These are phyloP conservation scores for Sporobolomyces roseus DNA, from an alignment of 768 basidiomycete species.

Conservation along the genomic window DNA sequence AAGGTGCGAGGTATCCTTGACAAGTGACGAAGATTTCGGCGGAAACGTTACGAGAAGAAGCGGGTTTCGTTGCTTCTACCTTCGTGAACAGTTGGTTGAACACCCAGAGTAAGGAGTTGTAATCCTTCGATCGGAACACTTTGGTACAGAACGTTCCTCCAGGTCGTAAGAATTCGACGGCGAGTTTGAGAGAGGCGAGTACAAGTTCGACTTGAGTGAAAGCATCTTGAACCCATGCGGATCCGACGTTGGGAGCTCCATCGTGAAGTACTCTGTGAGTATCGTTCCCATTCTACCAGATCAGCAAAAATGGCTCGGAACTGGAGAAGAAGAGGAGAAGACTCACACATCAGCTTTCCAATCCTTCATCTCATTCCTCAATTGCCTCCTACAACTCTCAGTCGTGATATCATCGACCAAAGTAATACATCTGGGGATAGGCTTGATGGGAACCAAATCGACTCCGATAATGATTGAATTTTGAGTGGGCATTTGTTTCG, in stretches of 20 bases:
- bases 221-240: constrained; percentile 98
- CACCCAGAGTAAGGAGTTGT: constrained; percentile 98
- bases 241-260: constrained; percentile 98
- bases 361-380: constrained; percentile 85
- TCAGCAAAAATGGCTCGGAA: too few species aligned
- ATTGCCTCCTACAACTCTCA: constrained; percentile 75
- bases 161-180: constrained; percentile 81
- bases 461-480: constrained; percentile 61
- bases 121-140: constrained; percentile 96
- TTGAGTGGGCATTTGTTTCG: constrained; percentile 56
- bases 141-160: constrained; percentile 94
- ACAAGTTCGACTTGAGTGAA: constrained; percentile 96
- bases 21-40: constrained; percentile 99
- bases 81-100: constrained; percentile 92
- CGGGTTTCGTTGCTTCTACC: constrained; percentile 98
- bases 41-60: constrained; percentile 95
- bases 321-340: background rate
- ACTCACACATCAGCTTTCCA: constrained; percentile 88
- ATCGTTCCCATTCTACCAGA: too few species aligned
- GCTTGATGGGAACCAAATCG: constrained; percentile 92
- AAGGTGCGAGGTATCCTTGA: constrained; percentile 87
- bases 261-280: constrained; percentile 80
- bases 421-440: constrained; percentile 85
- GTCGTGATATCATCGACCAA: constrained; percentile 95
- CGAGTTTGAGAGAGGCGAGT: constrained; percentile 54